phyloP scores from a whole-genome alignment of 2,329 filamentous ascomycete genomes.

The Verticillium albo-atrum region DNA sequence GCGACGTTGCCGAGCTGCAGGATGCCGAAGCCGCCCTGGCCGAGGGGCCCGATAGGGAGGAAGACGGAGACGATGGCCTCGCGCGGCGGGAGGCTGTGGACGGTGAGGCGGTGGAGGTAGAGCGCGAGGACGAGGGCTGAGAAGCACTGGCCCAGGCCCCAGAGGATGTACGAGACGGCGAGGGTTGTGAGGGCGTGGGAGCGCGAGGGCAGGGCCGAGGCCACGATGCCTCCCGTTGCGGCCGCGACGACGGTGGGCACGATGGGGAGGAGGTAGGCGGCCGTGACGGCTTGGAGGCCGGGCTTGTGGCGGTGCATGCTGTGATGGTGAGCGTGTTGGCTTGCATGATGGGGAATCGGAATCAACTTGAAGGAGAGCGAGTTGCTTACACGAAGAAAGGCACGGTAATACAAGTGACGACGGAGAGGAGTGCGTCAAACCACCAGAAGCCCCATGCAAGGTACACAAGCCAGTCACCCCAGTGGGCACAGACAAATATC shows the following conservation, averaged over 20 bases:
- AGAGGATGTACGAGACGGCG: constrained; percentile 62
- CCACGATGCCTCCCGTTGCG: constrained; percentile 49
- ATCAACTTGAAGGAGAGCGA: background rate
- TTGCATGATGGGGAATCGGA: background rate
- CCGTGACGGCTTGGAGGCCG: constrained; percentile 55
- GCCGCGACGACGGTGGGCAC: constrained; percentile 63
- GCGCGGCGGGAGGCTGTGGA: constrained; percentile 61
- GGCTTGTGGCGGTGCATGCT: constrained; percentile 37
- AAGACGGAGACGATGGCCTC: constrained; percentile 67
- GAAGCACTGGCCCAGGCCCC: constrained; percentile 57
- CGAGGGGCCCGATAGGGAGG: constrained; percentile 61
- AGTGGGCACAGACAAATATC: constrained; percentile 56
- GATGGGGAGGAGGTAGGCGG: constrained; percentile 61
- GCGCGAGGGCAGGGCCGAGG: constrained; percentile 5
- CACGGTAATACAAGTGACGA: constrained; percentile 49
- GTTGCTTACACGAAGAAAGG: constrained; percentile 49
- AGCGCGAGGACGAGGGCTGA: constrained; percentile 60
- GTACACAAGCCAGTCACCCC: constrained; percentile 53
- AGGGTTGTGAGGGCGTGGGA: constrained; percentile 42
- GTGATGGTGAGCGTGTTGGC: background rate
- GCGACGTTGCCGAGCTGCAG: constrained; percentile 47
- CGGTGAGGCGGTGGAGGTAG: constrained; percentile 64
- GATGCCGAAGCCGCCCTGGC: constrained; percentile 59
- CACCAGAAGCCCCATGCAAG: constrained; percentile 57
- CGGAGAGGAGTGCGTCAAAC: constrained; percentile 47